Conservation (phyloP, 169 alveolate genomes). For the Eimeria maxima region DNA sequence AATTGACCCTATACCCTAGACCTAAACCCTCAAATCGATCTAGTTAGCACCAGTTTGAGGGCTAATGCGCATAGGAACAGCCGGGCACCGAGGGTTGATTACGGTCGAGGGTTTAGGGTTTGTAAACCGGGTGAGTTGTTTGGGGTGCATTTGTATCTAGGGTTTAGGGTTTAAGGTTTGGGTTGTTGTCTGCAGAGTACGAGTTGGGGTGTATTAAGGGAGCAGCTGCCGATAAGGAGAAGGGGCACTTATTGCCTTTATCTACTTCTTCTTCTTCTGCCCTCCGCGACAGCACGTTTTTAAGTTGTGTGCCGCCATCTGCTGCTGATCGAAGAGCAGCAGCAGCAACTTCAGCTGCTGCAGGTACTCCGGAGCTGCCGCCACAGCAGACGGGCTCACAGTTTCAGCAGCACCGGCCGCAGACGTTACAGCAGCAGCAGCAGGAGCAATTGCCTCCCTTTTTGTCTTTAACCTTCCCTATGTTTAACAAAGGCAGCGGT, state of each 20-base stretch:
- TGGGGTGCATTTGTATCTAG: not conserved
- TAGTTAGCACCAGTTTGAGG: no score
- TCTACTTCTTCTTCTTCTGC: not conserved
- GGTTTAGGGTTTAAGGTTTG: not conserved
- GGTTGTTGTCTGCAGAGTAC: not conserved
- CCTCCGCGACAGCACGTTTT: not conserved
- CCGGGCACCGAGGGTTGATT: no score
- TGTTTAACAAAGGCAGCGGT: not conserved
- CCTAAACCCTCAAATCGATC: no score
- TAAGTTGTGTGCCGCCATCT: not conserved
- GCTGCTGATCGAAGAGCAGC: not conserved
- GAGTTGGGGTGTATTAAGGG: constrained; percentile 10
- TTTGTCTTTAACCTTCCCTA: not conserved
- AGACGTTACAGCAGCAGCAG: constrained; percentile 9
- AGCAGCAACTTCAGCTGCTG: not conserved
- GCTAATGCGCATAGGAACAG: no score
- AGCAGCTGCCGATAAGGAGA: not conserved
- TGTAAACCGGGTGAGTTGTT: not conserved
- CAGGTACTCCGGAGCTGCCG: no score
- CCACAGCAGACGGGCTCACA: no score
- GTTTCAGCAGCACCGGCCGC: no score
- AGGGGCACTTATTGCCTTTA: not conserved
- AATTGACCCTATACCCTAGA: no score
- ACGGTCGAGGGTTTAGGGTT: constrained; percentile 28
- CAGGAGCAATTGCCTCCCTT: no score